Base-by-base conservation (phyloP, 768 basidiomycete genomes). In the Lenzites betulinus region DNA sequence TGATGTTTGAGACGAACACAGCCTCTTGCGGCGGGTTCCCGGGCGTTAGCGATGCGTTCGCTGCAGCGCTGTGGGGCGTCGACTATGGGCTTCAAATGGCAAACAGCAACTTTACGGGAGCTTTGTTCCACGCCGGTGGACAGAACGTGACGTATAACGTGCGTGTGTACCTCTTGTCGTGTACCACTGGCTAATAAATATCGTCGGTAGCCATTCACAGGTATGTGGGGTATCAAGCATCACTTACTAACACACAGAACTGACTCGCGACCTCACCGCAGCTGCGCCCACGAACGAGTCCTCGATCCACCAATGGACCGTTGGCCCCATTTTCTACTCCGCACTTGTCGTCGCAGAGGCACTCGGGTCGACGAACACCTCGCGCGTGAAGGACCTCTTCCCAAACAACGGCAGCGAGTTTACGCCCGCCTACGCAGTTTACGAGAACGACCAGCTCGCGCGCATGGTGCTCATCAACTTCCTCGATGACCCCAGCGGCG, bases 11-110 rank as follows among this genome's bases (percentile, higher is more conserved):
- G 70, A 83, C 80, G 38, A 82, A 81, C 64, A 77, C 79, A 7
- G 82, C 81, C 0, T 78, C 77, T 46, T 84, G 83, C 68, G 81
- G 81, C 58, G 83, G 83, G n/a, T 82, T 83, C 66, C 70, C 77
- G 15, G 83, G 83, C 4, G 64, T 85, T 54, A 78, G 76, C 39
- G 80, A 83, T 64, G 75, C 74, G 41, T 84, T 83, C 54, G 80
- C 77, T 2, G 77, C 78, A 1, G 75, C 81, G 18, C 72, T 83
- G 25, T 85, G 83, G 83, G 81, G 68, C 28, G 65, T 80, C 44
- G 82, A 84, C 65, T 81, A 76, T 64, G 78, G 77, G 3, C 60
- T 85, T 36, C 77, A 79, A 64, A 76, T 83, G 77, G 82, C 79
- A n/a, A 75, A 74, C 35, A 72, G 68, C 54, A 83, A 81, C 69